Evolutionary conservation across 2,329 filamentous ascomycete species (phyloP).

Genomic region (Colletotrichum scovillei): DNA sequence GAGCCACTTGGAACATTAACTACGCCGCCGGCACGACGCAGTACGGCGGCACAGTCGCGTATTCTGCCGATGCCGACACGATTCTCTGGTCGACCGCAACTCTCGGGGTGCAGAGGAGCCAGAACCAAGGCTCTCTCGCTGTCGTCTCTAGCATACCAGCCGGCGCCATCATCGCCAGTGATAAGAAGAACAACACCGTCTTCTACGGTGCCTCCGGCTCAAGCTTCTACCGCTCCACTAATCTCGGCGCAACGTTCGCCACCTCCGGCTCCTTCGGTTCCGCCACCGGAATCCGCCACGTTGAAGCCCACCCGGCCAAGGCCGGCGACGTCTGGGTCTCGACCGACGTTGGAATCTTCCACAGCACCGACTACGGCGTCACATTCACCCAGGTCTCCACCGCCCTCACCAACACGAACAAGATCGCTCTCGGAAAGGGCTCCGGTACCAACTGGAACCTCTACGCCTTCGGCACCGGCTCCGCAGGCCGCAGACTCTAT

Average conservation of each 20-base stretch:
- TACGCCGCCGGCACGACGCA: conserved; percentile 55
- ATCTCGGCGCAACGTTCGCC: conserved; percentile 59
- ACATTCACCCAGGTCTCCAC: conserved; percentile 56
- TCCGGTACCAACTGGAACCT: conserved; percentile 55
- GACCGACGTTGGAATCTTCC: conserved; percentile 65
- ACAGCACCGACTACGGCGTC: conserved; percentile 62
- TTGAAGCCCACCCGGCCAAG: conserved; percentile 66
- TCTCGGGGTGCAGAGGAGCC: conserved; percentile 55
- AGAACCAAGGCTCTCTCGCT: conserved; percentile 54
- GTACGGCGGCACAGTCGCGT: conserved; percentile 58
- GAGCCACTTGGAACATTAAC: conserved; percentile 60
- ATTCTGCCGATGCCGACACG: conserved; percentile 62
- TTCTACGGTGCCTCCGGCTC: conserved; percentile 63
- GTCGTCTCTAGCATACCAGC: conserved; percentile 57
- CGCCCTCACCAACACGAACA: conserved; percentile 51
- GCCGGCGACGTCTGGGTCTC: conserved; percentile 73
- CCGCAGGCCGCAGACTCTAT: conserved; percentile 56
- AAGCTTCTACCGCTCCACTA: conserved; percentile 62
- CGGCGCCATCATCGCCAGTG: conserved; percentile 62
- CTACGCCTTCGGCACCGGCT: conserved; percentile 59
- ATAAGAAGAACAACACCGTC: conserved; percentile 63
- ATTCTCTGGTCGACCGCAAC: conserved; percentile 59
- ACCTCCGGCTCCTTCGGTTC: conserved; percentile 49
- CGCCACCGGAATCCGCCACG: conserved; percentile 61
- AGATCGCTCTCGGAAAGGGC: conserved; percentile 57